Evolutionary conservation across 2,329 filamentous ascomycete genomes (phyloP).

Genomic region (Fonsecaea erecta): DNA sequence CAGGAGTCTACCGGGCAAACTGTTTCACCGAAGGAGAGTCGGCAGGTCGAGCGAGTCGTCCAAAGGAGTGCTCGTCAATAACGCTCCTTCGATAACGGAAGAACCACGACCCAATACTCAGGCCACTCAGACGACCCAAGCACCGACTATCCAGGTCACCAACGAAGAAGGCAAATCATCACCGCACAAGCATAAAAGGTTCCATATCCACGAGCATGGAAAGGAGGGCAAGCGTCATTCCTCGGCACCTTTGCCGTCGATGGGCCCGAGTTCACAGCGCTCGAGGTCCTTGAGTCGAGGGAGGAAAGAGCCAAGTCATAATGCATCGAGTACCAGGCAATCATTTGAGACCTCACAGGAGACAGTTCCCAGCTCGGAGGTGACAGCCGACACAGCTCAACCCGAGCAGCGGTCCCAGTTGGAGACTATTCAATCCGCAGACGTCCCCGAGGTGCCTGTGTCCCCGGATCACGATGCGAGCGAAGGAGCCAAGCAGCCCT

Average conservation of each 20-base stretch:
- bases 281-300: slow-evolving; percentile 29
- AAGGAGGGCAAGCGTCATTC: slow-evolving; percentile 21
- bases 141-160: slow-evolving; percentile 78
- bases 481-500: slow-evolving; percentile 26
- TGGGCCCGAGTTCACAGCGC: slow-evolving; percentile 2
- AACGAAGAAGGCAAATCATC: slow-evolving; percentile 56
- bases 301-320: slow-evolving; percentile 20
- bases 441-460: slow-evolving; percentile 25
- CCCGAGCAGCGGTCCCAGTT: slow-evolving; percentile 6
- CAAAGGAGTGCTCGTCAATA: slow-evolving; percentile 21
- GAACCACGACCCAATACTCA: slow-evolving; percentile 32
- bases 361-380: slow-evolving; percentile 5
- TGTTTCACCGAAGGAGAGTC: slow-evolving; percentile 70
- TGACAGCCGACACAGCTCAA: background rate
- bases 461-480: slow-evolving; percentile 25
- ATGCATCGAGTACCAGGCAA: slow-evolving; percentile 14
- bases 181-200: slow-evolving; percentile 40
- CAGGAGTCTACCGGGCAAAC: slow-evolving; percentile 72
- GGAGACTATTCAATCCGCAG: slow-evolving; percentile 34
- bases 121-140: slow-evolving; percentile 42
- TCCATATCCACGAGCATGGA: slow-evolving; percentile 41
- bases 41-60: slow-evolving; percentile 51
- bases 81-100: slow-evolving; percentile 36
- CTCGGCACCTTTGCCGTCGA: background rate
- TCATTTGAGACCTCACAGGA: slow-evolving; percentile 30